Percentiles rank a stretch among this genome's conserved stretches.
These are phyloP conservation scores for Geotrichum klebahnii DNA, from an alignment of 1,139 yeast species.

Conservation along the genomic window DNA sequence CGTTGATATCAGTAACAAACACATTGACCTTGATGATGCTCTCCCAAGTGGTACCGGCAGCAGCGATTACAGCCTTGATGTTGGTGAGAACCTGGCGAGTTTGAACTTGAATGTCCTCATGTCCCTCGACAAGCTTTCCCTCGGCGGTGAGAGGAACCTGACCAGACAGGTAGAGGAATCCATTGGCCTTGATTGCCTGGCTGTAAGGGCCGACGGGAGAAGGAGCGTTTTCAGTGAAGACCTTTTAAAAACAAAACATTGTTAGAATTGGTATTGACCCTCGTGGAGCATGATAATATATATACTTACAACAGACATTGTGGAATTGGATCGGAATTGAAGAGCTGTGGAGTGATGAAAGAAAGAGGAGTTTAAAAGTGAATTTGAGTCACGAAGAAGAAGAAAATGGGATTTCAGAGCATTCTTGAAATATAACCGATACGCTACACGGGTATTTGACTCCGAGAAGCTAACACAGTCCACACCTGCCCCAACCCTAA, in stretches of 20 bases:
- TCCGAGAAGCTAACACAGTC: neutral
- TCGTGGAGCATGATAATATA: neutral
- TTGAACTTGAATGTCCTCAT: conserved; percentile 61
- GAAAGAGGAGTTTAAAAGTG: neutral
- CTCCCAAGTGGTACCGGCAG: conserved; percentile 75
- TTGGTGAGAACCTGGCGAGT: conserved; percentile 83
- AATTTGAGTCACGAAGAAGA: neutral
- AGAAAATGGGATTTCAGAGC: neutral
- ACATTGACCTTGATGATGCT: conserved; percentile 81
- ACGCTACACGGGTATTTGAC: neutral
- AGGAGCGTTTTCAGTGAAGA: conserved; percentile 69
- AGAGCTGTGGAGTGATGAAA: neutral
- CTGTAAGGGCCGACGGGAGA: conserved; percentile 95
- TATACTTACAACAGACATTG: conserved; percentile 23
- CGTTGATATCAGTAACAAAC: conserved; percentile 81
- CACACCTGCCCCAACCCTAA: neutral
- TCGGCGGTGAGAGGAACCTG: conserved; percentile 89
- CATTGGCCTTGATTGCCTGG: conserved; percentile 80
- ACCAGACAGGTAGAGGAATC: conserved; percentile 87
- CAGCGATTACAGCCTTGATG: conserved; percentile 69
- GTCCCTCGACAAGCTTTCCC: conserved; percentile 65
- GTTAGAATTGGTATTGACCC: neutral
- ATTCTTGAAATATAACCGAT: too few species aligned
- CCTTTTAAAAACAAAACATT: conserved; percentile 18
- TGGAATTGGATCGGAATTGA: conserved; percentile 2